Conservation (phyloP, 2,329 filamentous ascomycete species). For the Fusarium sp. region DNA sequence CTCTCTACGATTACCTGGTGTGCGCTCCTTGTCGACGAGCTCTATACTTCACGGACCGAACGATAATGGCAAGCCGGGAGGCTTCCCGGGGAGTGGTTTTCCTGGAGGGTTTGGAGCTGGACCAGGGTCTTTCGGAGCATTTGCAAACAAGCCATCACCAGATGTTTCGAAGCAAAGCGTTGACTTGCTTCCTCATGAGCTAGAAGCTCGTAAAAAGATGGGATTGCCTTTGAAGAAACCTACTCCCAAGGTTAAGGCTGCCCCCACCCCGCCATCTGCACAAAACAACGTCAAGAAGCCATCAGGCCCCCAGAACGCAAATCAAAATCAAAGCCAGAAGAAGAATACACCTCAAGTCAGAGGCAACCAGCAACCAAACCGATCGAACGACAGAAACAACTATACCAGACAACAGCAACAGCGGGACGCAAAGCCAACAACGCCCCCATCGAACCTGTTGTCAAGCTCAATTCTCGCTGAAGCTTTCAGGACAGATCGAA, state of each 20-base stretch:
- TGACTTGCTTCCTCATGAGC: constrained; percentile 52
- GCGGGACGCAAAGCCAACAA: not conserved
- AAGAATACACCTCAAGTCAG: not conserved
- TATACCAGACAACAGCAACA: not conserved
- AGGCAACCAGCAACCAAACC: not conserved
- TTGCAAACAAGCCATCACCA: constrained; percentile 22
- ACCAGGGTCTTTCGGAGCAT: constrained; percentile 39
- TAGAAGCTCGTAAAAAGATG: constrained; percentile 47
- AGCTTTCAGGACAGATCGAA: constrained; percentile 45
- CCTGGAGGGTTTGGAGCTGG: constrained; percentile 33
- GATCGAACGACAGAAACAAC: not conserved
- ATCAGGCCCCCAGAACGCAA: not conserved
- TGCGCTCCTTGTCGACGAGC: constrained; percentile 45
- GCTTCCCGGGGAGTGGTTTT: constrained; percentile 39
- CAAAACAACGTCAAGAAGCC: constrained; percentile 5
- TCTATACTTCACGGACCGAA: constrained; percentile 31
- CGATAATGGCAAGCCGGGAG: constrained; percentile 29
- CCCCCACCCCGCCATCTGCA: not conserved
- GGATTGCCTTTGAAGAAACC: constrained; percentile 31
- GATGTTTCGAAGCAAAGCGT: not conserved
- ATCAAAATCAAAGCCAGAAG: constrained; percentile 4
- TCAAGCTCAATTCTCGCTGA: constrained; percentile 47
- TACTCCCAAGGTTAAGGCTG: not conserved
- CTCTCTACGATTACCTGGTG: not conserved
- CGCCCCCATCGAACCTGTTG: constrained; percentile 8